Percentiles rank a stretch among this genome's conserved stretches.
Conservation (phyloP, 2,329 filamentous ascomycete genomes). For the Fusarium albidum region DNA sequence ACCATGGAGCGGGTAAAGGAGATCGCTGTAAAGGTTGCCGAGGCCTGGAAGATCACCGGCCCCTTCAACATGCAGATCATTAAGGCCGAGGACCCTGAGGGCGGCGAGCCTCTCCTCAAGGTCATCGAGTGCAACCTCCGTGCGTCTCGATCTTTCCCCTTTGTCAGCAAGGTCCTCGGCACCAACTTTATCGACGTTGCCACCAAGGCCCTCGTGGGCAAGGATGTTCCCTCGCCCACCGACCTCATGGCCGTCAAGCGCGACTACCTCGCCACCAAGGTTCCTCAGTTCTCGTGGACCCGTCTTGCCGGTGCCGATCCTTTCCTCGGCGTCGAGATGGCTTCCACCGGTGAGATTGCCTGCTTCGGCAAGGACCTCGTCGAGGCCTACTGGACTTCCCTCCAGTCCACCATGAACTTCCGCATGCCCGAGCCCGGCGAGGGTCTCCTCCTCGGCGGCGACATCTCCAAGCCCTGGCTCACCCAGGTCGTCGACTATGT, state of each 20-base stretch:
- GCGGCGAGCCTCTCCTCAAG: conserved; percentile 81
- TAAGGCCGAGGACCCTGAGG: conserved; percentile 81
- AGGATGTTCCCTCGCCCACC: conserved; percentile 81
- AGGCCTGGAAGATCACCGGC: conserved; percentile 96
- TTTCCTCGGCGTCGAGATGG: conserved; percentile 98
- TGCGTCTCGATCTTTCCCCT: conserved; percentile 97
- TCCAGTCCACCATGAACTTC: conserved; percentile 99
- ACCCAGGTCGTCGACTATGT: conserved; percentile 86
- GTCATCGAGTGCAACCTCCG: conserved; percentile 99
- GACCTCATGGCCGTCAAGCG: conserved; percentile 92
- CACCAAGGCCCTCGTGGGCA: conserved; percentile 88
- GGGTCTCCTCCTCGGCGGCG: conserved; percentile 93
- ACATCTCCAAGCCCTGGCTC: conserved; percentile 75
- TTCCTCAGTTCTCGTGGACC: conserved; percentile 99
- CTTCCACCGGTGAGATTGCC: conserved; percentile 95
- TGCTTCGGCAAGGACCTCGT: conserved; percentile 97
- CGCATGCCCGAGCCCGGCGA: conserved; percentile 92
- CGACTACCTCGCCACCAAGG: conserved; percentile 95
- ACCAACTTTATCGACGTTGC: conserved; percentile 97
- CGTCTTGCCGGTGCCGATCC: conserved; percentile 96
- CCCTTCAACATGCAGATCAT: conserved; percentile 99
- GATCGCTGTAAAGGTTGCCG: conserved; percentile 94
- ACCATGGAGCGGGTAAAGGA: conserved; percentile 91
- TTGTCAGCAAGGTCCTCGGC: conserved; percentile 95
- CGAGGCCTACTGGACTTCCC: conserved; percentile 96